phyloP scores from a whole-genome alignment of 1,284 basidiomycete species.

The Testicularia cyperi region DNA sequence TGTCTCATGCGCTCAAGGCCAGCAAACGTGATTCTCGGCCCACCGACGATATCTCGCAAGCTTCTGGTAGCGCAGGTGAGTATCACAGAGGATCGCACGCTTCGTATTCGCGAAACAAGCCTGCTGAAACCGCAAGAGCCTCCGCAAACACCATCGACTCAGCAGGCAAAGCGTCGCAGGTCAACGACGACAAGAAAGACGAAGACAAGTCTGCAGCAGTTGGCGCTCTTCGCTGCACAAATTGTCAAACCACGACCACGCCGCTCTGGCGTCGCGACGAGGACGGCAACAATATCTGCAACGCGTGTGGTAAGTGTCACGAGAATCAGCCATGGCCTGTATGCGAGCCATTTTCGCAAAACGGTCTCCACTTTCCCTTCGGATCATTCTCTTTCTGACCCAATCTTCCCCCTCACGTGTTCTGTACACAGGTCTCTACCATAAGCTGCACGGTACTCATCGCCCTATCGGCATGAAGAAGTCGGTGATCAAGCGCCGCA shows the following conservation, averaged over 20 bases:
- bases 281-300: constrained; percentile 86
- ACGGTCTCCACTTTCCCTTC: neutral
- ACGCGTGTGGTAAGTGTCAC: constrained; percentile 68
- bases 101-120: neutral
- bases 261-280: constrained; percentile 89
- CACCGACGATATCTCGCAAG: constrained; percentile 13
- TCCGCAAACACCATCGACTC: neutral
- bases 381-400: constrained; percentile 8
- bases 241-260: constrained; percentile 83
- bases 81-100: neutral
- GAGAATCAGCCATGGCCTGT: neutral
- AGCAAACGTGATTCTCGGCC: constrained; percentile 20
- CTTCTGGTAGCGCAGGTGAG: constrained; percentile 3
- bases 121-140: neutral
- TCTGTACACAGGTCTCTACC: constrained; percentile 75
- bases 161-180: constrained; percentile 4
- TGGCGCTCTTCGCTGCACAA: constrained; percentile 68
- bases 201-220: constrained; percentile 22
- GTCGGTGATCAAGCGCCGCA: constrained; percentile 94
- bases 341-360: neutral
- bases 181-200: constrained; percentile 19
- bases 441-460: constrained; percentile 95
- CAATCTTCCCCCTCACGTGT: neutral
- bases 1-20: constrained; percentile 38
- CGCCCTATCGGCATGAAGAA: constrained; percentile 98